Evolutionary conservation across 352 stramenopile species (phyloP).

Genomic region (Elongisporangium anandrum): DNA sequence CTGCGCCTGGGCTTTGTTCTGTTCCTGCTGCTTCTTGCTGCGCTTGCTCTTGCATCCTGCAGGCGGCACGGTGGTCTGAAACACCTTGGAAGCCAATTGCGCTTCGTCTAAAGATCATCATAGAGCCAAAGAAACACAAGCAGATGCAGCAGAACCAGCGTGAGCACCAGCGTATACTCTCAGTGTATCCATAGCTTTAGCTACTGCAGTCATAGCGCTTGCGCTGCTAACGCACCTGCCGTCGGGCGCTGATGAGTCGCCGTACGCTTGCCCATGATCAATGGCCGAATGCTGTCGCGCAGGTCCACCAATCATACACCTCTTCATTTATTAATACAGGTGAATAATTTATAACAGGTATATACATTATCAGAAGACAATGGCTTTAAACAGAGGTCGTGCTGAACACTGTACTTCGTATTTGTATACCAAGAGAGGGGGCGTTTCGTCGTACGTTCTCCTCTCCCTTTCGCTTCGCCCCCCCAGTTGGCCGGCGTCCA

Average conservation of each 20-base stretch:
- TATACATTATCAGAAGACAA: not conserved
- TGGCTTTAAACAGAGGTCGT: not conserved
- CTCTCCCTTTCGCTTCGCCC: not conserved
- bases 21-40: constrained; percentile 17
- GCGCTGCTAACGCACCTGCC: constrained; percentile 10
- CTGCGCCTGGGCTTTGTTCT: constrained; percentile 21
- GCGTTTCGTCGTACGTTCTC: not conserved
- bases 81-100: constrained; percentile 51
- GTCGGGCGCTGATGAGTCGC: constrained; percentile 14
- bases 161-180: constrained; percentile 19
- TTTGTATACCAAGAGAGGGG: not conserved
- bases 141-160: not conserved
- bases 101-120: constrained; percentile 31
- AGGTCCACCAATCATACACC: not conserved
- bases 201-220: not conserved
- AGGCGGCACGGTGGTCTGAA: constrained; percentile 25
- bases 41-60: constrained; percentile 23
- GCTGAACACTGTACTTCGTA: not conserved
- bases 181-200: constrained; percentile 9
- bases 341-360: not conserved
- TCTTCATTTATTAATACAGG: not conserved
- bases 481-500: not conserved
- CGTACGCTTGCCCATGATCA: constrained; percentile 49
- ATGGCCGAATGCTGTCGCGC: not conserved
- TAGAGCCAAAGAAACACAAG: not conserved